These are phyloP conservation scores for Trametes gibbosa DNA, from an alignment of 768 basidiomycete species.

Conservation along the genomic window DNA sequence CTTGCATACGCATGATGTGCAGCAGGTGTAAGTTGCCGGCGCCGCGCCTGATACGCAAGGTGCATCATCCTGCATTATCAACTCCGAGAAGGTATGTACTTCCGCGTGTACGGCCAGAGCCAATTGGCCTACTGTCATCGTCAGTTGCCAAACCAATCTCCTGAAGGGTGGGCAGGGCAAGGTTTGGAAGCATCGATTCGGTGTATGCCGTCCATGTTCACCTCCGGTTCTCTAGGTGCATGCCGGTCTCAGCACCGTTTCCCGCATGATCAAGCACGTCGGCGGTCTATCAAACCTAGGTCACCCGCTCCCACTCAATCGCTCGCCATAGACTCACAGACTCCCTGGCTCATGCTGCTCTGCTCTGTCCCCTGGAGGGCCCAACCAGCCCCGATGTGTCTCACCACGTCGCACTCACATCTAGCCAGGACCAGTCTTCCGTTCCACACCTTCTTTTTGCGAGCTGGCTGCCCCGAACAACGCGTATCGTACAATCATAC, in stretches of 20 bases:
- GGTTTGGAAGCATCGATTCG: not conserved
- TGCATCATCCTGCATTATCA: not conserved
- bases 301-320: too few species aligned
- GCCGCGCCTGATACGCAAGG: not conserved
- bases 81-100: not conserved
- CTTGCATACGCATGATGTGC: too few species aligned
- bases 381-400: not conserved
- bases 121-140: not conserved
- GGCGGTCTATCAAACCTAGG: not conserved
- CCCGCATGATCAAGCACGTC: not conserved
- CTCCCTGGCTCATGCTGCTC: not conserved
- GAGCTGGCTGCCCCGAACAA: not conserved
- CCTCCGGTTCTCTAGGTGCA: not conserved
- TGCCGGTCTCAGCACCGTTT: not conserved
- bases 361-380: too few species aligned
- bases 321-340: not conserved
- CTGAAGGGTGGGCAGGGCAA: not conserved
- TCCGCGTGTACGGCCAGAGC: not conserved
- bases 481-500: conserved; percentile 8
- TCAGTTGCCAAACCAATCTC: not conserved
- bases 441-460: not conserved
- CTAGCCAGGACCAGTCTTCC: not conserved
- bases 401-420: not conserved
- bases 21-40: not conserved
- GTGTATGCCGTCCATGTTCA: not conserved